Percentiles rank a stretch among this genome's conserved stretches.
These are phyloP conservation scores for Mycena amicta DNA, from an alignment of 768 basidiomycete genomes.

Conservation along the genomic window DNA sequence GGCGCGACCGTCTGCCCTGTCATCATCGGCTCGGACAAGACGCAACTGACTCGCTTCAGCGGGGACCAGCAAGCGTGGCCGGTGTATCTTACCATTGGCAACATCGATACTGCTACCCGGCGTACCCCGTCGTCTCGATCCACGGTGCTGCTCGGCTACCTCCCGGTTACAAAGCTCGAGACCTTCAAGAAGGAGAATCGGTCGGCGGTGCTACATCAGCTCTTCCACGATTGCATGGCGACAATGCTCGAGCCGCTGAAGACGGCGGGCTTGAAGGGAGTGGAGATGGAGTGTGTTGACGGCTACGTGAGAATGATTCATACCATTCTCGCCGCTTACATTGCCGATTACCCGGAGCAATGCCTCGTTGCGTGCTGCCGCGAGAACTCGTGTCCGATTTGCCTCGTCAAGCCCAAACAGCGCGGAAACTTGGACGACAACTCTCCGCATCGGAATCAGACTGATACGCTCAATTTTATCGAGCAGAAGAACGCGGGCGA, in stretches of 20 bases:
- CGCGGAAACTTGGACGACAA: neutral
- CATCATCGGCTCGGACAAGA: conserved; percentile 40
- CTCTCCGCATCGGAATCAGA: neutral
- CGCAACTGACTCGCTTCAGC: conserved; percentile 31
- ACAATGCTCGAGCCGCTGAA: conserved; percentile 29
- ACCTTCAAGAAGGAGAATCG: conserved; percentile 21
- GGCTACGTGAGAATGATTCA: conserved; percentile 14
- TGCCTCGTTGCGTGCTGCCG: conserved; percentile 6
- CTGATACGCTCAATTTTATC: neutral
- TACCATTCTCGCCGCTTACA: conserved; percentile 20
- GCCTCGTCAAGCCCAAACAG: conserved; percentile 16
- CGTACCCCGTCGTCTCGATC: conserved; percentile 28
- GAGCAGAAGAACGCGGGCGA: neutral
- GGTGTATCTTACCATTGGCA: conserved; percentile 37
- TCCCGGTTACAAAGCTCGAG: conserved; percentile 36
- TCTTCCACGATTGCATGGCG: conserved; percentile 37
- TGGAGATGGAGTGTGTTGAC: conserved; percentile 21
- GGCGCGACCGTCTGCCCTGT: conserved; percentile 29
- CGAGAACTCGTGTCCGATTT: conserved; percentile 16
- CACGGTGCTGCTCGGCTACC: conserved; percentile 34
- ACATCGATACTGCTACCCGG: conserved; percentile 29
- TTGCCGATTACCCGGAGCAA: conserved; percentile 17
- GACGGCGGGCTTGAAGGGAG: conserved; percentile 1
- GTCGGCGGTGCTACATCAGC: conserved; percentile 25
- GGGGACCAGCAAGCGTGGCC: conserved; percentile 38